Percentiles rank a stretch among this genome's conserved stretches.
Evolutionary conservation across 768 basidiomycete species (phyloP).

Genomic region (Austroboletus festivus): DNA sequence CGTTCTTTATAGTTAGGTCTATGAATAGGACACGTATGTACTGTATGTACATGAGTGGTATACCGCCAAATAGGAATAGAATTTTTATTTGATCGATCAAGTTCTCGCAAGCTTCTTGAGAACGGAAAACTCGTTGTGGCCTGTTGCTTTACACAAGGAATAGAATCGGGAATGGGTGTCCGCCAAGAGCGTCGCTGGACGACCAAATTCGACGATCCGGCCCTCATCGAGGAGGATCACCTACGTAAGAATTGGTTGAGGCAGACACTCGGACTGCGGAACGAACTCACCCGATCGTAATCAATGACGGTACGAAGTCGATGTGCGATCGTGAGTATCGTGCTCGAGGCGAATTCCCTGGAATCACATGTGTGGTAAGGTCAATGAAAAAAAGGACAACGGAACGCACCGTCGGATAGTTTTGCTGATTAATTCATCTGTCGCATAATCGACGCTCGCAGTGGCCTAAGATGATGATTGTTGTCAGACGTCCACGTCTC

Average conservation of each 20-base stretch:
- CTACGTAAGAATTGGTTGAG: constrained; percentile 34
- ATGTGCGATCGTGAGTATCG: constrained; percentile 82
- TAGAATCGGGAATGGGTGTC: constrained; percentile 62
- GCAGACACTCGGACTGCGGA: constrained; percentile 3
- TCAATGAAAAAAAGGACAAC: not conserved
- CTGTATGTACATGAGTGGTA: not conserved
- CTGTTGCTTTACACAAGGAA: constrained; percentile 68
- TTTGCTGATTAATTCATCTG: constrained; percentile 82
- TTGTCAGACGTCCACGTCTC: not conserved
- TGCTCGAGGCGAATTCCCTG: constrained; percentile 77
- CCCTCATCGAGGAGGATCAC: constrained; percentile 80
- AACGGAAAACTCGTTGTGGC: constrained; percentile 64
- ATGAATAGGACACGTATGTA: too few species aligned
- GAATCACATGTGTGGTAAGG: not conserved
- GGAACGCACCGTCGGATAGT: constrained; percentile 70
- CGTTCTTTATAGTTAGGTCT: too few species aligned
- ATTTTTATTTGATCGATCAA: not conserved
- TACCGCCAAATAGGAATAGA: not conserved
- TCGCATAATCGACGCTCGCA: constrained; percentile 80
- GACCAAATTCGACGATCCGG: constrained; percentile 73
- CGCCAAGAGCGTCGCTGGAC: constrained; percentile 53
- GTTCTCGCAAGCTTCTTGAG: constrained; percentile 38
- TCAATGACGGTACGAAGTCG: constrained; percentile 77
- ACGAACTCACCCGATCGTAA: constrained; percentile 65
- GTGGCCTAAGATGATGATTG: constrained; percentile 48